Evolutionary conservation across 495 filamentous ascomycete species (phyloP).

Genomic region (Corynascus novoguineensis): DNA sequence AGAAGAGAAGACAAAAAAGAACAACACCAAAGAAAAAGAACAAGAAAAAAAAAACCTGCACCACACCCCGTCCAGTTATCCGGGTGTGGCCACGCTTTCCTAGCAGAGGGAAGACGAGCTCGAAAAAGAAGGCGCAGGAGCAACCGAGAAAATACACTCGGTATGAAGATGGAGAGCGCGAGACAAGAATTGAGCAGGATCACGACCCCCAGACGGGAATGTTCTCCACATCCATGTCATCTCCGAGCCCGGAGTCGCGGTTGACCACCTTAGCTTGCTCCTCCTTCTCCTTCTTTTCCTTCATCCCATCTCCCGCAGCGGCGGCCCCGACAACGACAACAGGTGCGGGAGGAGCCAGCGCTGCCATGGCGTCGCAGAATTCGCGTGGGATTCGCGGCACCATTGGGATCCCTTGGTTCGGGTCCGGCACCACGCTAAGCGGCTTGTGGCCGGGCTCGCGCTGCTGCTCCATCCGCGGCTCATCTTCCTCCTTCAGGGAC

Average conservation of each 20-base stretch:
- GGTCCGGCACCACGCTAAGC: slow-evolving; percentile 31
- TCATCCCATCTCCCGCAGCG: neutral
- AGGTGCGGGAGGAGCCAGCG: neutral
- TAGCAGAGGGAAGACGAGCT: neutral
- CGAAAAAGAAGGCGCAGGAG: neutral
- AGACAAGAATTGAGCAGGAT: neutral
- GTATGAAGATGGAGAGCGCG: neutral
- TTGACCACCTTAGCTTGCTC: neutral
- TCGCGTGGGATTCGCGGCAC: slow-evolving; percentile 27
- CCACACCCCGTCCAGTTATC: slow-evolving; percentile 5
- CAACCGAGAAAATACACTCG: neutral
- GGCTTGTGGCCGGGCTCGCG: no score
- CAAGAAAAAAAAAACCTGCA: neutral
- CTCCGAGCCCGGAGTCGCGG: slow-evolving; percentile 12
- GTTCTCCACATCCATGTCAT: slow-evolving; percentile 16
- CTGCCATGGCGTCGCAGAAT: slow-evolving; percentile 10
- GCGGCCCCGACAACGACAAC: neutral
- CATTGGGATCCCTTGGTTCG: slow-evolving; percentile 36
- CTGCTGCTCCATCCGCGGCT: no score
- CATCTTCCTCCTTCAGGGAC: neutral
- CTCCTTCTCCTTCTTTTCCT: neutral
- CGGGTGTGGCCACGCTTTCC: neutral
- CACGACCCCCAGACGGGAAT: slow-evolving; percentile 13
- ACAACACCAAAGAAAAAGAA: neutral
- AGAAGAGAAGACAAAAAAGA: neutral